Conservation (phyloP, 192 early-diverging fungal species). For the Coemansia javaensis region DNA sequence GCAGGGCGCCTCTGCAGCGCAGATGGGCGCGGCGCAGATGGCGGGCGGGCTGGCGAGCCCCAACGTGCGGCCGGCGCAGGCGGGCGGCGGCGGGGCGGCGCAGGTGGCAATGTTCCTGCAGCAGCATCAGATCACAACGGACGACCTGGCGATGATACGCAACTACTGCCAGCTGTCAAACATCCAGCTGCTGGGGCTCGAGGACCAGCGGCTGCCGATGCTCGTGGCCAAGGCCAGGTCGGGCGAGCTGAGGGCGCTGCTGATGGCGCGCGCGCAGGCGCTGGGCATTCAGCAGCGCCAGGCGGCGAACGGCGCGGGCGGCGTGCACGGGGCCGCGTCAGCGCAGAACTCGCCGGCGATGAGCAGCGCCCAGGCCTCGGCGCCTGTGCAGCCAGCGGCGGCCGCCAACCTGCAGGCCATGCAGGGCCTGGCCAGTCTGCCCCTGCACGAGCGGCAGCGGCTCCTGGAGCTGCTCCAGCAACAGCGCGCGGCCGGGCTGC, state of each 20-base stretch:
- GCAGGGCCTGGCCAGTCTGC: conserved; percentile 18
- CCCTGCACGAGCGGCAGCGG: conserved; percentile 14
- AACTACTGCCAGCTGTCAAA: conserved; percentile 15
- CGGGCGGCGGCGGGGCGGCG: background rate
- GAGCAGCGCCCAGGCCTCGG: conserved; percentile 4
- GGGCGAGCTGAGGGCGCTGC: conserved; percentile 16
- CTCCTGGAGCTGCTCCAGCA: conserved; percentile 24
- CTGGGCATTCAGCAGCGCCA: conserved; percentile 7
- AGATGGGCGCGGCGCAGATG: background rate
- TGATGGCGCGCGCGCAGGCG: conserved; percentile 13
- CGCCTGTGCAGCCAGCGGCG: background rate
- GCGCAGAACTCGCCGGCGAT: conserved; percentile 19
- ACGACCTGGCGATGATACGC: conserved; percentile 26
- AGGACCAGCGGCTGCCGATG: conserved; percentile 14
- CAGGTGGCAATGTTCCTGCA: conserved; percentile 1
- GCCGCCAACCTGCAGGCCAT: conserved; percentile 4
- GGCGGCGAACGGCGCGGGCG: background rate
- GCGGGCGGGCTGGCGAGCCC: conserved; percentile 8
- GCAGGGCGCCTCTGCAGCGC: conserved; percentile 5
- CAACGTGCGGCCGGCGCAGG: conserved; percentile 4
- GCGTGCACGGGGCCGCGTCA: conserved; percentile 1
- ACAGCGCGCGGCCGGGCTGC: conserved; percentile 10
- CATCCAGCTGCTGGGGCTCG: conserved; percentile 11
- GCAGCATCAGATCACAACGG: conserved; percentile 22
- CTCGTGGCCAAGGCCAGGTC: conserved; percentile 26